Conservation (phyloP, 108 stramenopile species). For the Pseudonitzschia multiseries region DNA sequence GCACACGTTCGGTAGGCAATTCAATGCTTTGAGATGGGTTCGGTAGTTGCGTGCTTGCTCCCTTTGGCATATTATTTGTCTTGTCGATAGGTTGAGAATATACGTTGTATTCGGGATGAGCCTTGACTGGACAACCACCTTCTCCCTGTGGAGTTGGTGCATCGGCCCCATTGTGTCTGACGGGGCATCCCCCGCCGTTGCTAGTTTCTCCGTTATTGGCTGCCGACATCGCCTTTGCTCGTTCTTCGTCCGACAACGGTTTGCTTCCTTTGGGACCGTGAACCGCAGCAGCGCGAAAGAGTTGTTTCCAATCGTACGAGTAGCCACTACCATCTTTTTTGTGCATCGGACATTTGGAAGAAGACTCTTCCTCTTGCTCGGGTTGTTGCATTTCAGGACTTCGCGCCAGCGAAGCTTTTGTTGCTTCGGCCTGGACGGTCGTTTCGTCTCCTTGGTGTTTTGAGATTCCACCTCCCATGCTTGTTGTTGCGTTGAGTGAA, state of each 20-base stretch:
- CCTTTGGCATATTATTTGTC: conserved; percentile 93
- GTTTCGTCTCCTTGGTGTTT: conserved; percentile 20
- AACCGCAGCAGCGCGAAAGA: conserved; percentile 30
- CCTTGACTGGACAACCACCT: conserved; percentile 52
- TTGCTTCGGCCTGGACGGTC: background rate
- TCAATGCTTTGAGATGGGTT: conserved; percentile 49
- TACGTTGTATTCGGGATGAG: conserved; percentile 87
- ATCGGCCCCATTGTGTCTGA: conserved; percentile 14
- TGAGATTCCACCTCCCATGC: conserved; percentile 28
- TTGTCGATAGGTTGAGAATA: conserved; percentile 97
- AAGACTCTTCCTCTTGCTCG: conserved; percentile 1
- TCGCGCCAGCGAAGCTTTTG: background rate
- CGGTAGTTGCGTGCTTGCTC: conserved; percentile 70
- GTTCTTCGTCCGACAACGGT: conserved; percentile 37
- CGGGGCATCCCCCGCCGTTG: conserved; percentile 21
- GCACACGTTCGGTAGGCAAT: conserved; percentile 85
- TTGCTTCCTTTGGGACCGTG: conserved; percentile 42
- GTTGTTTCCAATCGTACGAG: conserved; percentile 35
- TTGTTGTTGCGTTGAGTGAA: background rate
- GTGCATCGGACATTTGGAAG: conserved; percentile 50
- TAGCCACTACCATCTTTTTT: conserved; percentile 40
- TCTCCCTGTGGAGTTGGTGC: background rate
- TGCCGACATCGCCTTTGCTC: conserved; percentile 7
- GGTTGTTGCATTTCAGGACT: conserved; percentile 3
- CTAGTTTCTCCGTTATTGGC: background rate